phyloP scores from a whole-genome alignment of 176 grass and related monocot genomes.

The Musa troglodytarum region DNA sequence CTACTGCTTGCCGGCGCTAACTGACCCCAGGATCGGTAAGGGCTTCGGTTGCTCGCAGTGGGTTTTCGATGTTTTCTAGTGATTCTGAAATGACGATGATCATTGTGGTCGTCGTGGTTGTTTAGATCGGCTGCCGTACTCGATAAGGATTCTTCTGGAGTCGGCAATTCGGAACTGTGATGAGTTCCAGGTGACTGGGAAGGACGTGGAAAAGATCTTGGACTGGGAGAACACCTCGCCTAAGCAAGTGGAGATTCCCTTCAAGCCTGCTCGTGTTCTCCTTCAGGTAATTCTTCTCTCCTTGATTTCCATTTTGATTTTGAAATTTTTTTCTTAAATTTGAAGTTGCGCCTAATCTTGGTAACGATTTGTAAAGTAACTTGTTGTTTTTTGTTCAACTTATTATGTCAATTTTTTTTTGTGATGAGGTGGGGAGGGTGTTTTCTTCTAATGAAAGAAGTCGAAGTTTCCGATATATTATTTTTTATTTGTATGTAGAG shows the following conservation, averaged over 20 bases:
- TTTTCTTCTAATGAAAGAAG: too few relatives aligned
- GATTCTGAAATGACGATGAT: not conserved
- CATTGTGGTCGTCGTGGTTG: not conserved
- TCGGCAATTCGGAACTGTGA: slow-evolving; percentile 94
- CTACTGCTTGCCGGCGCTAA: slow-evolving; percentile 78
- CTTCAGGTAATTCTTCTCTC: slow-evolving; percentile 47
- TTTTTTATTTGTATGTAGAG: too few relatives aligned
- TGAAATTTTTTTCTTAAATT: not conserved
- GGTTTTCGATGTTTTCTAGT: not conserved
- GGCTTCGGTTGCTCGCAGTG: not conserved
- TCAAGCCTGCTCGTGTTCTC: slow-evolving; percentile 92
- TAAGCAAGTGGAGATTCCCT: slow-evolving; percentile 90
- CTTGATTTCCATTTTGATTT: not conserved
- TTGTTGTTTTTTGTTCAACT: not conserved
- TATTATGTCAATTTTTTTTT: too few relatives aligned
- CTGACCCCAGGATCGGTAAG: slow-evolving; percentile 73
- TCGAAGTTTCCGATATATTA: too few relatives aligned
- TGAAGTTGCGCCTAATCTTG: not conserved
- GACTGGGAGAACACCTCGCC: slow-evolving; percentile 84
- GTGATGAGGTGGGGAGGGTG: too few relatives aligned
- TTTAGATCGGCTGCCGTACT: slow-evolving; percentile 82
- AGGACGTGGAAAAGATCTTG: slow-evolving; percentile 90
- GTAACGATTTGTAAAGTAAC: slow-evolving; percentile 1
- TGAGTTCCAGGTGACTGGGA: slow-evolving; percentile 85
- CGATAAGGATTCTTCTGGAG: slow-evolving; percentile 88